Evolutionary conservation across 2,329 filamentous ascomycete species (phyloP), one percentile per base, ranked within the genome.

Genomic region (Fusarium falciforme): DNA sequence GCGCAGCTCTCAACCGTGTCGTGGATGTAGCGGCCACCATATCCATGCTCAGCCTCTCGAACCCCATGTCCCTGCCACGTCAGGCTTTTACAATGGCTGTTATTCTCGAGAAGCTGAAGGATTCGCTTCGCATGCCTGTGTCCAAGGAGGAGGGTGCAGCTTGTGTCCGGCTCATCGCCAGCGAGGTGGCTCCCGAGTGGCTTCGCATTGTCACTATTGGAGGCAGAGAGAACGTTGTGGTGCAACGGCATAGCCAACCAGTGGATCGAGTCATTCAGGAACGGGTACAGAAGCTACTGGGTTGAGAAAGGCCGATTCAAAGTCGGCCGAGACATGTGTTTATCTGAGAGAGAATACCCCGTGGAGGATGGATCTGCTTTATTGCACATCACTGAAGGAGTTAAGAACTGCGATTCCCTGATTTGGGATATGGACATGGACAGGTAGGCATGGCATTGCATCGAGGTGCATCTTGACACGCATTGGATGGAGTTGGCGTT

Each of bases 11-110:
- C 27, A 90, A 92, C 76, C 89, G 92, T 11, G 89, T 91, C 1
- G 86, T 88, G n/a, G 93, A 94, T 76, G 88, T 95, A 11, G 88
- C 90, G 2, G 88, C 90, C 7, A 89, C 93, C 7, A 83, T 95
- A 36, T 88, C 87, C n/a, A 89, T 93, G 85, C 85, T 94, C 70
- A 88, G 87, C 79, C 85, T 89, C 49, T 86, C 85, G n/a, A 87
- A 82, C 40, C 82, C 84, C 9, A 76, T 80, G 52, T 84, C 83
- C 33, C 86, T 89, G 77, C 88, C 86, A 6, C 85, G 90, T 11
- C 85, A 93, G 71, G 89, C 92, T 1, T 94, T 93, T 77, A 89
- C 89, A 27, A 89, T 94, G 85, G 83, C 87, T 31, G 87, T 86
- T 14, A 83, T 94, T 63, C 83, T 92, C 20, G 87, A 90, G 73